A percentile compares a stretch with the other conserved stretches of the same genome.
Conservation (phyloP, 179 eudicot species). For the Beta macrorhiza region DNA sequence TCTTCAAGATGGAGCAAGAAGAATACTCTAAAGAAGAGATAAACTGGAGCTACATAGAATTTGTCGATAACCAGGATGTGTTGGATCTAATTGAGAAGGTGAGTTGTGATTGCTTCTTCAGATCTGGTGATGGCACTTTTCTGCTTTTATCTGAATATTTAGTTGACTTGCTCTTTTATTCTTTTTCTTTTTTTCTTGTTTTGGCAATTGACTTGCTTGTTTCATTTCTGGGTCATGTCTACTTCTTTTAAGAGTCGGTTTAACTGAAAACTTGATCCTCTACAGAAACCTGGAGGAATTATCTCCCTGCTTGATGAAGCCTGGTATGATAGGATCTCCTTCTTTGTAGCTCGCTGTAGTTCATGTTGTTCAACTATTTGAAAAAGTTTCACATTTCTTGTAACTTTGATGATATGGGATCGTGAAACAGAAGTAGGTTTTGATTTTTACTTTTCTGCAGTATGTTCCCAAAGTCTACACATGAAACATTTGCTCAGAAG, state of each 20-base stretch:
- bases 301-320: conserved; percentile 99
- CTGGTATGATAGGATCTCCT: conserved; percentile 52
- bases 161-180: too few species aligned
- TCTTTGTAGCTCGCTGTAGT: not conserved
- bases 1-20: conserved; percentile 99
- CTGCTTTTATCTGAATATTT: not conserved
- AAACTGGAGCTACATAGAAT: conserved; percentile 94
- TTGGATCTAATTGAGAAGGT: conserved; percentile 96
- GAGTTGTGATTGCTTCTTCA: conserved; percentile 6
- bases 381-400: not conserved
- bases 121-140: conserved; percentile 2
- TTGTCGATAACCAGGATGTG: conserved; percentile 98
- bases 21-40: conserved; percentile 96
- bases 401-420: not conserved
- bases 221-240: not conserved
- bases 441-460: conserved; percentile 46
- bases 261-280: conserved; percentile 15
- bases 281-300: conserved; percentile 99
- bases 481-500: conserved; percentile 98
- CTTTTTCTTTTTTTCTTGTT: too few species aligned
- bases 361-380: not conserved
- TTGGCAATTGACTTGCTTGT: not conserved
- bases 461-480: conserved; percentile 97
- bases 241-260: not conserved
- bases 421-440: conserved; percentile 8